Evolutionary conservation across 139 green algal species (phyloP).

Genomic region (Volvox reticuliferus): DNA sequence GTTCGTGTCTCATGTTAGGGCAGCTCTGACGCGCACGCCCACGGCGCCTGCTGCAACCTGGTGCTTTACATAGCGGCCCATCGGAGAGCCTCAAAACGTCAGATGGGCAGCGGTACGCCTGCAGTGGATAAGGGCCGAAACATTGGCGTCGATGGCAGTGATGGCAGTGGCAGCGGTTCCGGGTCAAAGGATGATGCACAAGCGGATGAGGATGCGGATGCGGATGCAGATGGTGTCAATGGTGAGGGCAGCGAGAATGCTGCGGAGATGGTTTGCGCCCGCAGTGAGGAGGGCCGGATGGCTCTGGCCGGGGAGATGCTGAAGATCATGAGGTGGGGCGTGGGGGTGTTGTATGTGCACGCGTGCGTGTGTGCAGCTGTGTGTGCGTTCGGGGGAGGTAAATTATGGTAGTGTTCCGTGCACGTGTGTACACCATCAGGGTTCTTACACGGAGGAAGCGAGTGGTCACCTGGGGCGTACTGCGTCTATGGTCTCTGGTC

Average conservation of each 20-base stretch:
- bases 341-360: too few species aligned
- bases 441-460: too few species aligned
- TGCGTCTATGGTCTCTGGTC: too few species aligned
- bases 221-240: not conserved
- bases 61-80: not conserved
- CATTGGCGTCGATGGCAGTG: not conserved
- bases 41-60: not conserved
- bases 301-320: not conserved
- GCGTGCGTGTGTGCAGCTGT: not conserved
- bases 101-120: too few species aligned
- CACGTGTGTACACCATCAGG: too few species aligned
- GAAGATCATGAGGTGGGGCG: slow-evolving; percentile 12
- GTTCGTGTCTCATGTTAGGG: not conserved
- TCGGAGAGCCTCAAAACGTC: not conserved
- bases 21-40: not conserved
- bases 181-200: not conserved
- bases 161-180: not conserved
- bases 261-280: not conserved
- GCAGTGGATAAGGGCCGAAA: not conserved
- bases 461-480: too few species aligned
- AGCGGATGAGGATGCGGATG: not conserved
- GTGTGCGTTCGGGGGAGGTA: not conserved
- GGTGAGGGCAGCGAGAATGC: not conserved
- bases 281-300: not conserved
- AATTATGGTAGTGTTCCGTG: not conserved